A percentile compares a stretch with the other conserved stretches of the same genome.
phyloP scores from a whole-genome alignment of 805 yeast genomes.

The Lipomyces spencermartinsiae region DNA sequence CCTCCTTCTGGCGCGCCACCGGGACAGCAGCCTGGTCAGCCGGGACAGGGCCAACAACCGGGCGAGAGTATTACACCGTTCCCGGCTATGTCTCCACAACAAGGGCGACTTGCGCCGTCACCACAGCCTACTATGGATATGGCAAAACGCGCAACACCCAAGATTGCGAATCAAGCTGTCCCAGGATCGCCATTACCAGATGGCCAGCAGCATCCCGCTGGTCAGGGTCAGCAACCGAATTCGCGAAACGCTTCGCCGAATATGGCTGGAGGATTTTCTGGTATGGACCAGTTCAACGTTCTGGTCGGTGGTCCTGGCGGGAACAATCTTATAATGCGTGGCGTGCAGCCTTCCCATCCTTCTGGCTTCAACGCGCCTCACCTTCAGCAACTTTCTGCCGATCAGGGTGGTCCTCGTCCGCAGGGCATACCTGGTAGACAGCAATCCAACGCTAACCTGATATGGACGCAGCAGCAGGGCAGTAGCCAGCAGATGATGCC shows the following conservation, averaged over 20 bases:
- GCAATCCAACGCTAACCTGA: slow-evolving; percentile 19
- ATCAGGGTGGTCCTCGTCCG: slow-evolving; percentile 13
- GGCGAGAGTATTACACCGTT: slow-evolving; percentile 22
- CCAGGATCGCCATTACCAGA: slow-evolving; percentile 41
- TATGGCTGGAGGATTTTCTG: slow-evolving; percentile 38
- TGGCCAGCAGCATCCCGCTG: slow-evolving; percentile 25
- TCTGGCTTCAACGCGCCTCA: slow-evolving; percentile 21
- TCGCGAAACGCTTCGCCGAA: slow-evolving; percentile 44
- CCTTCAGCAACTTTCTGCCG: slow-evolving; percentile 28
- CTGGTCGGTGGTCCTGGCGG: slow-evolving; percentile 41
- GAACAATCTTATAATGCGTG: slow-evolving; percentile 35
- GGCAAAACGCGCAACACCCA: slow-evolving; percentile 43
- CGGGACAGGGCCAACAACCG: slow-evolving; percentile 50
- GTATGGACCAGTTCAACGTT: slow-evolving; percentile 44
- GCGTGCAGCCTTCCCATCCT: slow-evolving; percentile 25
- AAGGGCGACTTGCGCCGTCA: slow-evolving; percentile 27
- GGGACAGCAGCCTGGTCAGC: slow-evolving; percentile 47
- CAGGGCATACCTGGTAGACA: slow-evolving; percentile 21
- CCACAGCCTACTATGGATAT: slow-evolving; percentile 36
- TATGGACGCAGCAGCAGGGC: slow-evolving; percentile 28
- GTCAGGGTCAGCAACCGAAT: slow-evolving; percentile 11
- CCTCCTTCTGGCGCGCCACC: slow-evolving; percentile 17
- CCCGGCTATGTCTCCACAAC: slow-evolving; percentile 30
- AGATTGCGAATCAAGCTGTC: slow-evolving; percentile 40
- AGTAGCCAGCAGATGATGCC: slow-evolving; percentile 15